phyloP scores from a whole-genome alignment of 106 monocot species.

The Dactylorhiza incarnata region DNA sequence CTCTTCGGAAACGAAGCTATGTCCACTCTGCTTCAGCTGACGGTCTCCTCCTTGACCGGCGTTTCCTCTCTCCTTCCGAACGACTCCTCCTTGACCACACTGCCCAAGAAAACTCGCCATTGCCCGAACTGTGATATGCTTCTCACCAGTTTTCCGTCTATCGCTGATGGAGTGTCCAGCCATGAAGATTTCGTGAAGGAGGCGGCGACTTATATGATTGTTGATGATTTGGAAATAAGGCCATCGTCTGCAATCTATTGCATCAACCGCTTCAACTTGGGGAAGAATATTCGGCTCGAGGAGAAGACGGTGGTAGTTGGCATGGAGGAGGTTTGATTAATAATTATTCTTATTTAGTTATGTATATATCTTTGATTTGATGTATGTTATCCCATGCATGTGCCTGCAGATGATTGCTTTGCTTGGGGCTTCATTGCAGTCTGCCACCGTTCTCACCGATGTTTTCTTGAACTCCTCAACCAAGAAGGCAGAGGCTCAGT shows the following conservation, averaged over 20 bases:
- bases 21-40: neutral
- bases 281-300: conserved; percentile 14
- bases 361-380: neutral
- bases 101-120: too few relatives aligned
- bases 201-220: conserved; percentile 26
- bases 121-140: too few relatives aligned
- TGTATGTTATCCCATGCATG: neutral
- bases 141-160: too few relatives aligned
- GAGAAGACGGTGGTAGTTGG: conserved; percentile 16
- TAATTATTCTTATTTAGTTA: neutral
- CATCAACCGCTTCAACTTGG: conserved; percentile 19
- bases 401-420: neutral
- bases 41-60: neutral
- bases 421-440: neutral
- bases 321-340: conserved; percentile 15
- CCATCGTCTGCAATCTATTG: conserved; percentile 25
- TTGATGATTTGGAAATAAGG: conserved; percentile 23
- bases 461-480: too few relatives aligned
- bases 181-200: conserved; percentile 19
- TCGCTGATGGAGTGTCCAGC: too few relatives aligned
- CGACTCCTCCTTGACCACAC: neutral
- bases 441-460: neutral
- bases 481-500: too few relatives aligned
- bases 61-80: neutral
- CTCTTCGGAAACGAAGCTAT: neutral